A percentile compares a stretch with the other conserved stretches of the same genome.
Evolutionary conservation across 805 yeast species (phyloP).

Genomic region (Spathaspora arborariae): DNA sequence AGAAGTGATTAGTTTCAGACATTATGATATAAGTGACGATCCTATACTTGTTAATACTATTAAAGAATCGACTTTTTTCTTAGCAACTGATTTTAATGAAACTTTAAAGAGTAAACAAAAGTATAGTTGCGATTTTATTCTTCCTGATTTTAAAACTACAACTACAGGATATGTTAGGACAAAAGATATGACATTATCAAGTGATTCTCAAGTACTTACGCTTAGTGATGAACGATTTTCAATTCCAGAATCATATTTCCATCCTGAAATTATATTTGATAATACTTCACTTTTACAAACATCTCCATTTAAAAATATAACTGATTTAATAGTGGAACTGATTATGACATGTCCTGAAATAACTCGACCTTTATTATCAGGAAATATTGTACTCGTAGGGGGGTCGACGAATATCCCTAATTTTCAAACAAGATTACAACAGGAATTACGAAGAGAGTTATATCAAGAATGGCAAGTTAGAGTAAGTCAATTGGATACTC

Average conservation of each 20-base stretch:
- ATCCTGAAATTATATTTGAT: conserved; percentile 64
- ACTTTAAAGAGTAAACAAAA: conserved; percentile 38
- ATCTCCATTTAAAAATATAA: conserved; percentile 61
- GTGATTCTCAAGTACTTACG: conserved; percentile 60
- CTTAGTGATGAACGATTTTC: conserved; percentile 84
- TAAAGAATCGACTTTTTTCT: conserved; percentile 72
- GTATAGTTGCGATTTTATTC: conserved; percentile 61
- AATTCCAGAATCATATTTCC: conserved; percentile 81
- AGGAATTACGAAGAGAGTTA: conserved; percentile 61
- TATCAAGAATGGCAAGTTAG: conserved; percentile 70
- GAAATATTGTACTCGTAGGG: conserved; percentile 79
- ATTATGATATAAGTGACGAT: conserved; percentile 92
- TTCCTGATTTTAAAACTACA: conserved; percentile 85
- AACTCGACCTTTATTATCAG: conserved; percentile 66
- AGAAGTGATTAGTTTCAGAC: conserved; percentile 83
- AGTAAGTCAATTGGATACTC: conserved; percentile 22
- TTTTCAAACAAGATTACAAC: conserved; percentile 54
- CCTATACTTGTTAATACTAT: conserved; percentile 78
- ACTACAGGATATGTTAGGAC: conserved; percentile 66
- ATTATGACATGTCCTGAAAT: conserved; percentile 70
- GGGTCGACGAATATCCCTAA: conserved; percentile 76
- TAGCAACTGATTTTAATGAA: conserved; percentile 54
- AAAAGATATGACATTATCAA: conserved; percentile 21
- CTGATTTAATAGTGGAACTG: conserved; percentile 74
- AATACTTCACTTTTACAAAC: conserved; percentile 30